Evolutionary conservation across 345 rosid species (phyloP).

Genomic region (Gossypium bickii): DNA sequence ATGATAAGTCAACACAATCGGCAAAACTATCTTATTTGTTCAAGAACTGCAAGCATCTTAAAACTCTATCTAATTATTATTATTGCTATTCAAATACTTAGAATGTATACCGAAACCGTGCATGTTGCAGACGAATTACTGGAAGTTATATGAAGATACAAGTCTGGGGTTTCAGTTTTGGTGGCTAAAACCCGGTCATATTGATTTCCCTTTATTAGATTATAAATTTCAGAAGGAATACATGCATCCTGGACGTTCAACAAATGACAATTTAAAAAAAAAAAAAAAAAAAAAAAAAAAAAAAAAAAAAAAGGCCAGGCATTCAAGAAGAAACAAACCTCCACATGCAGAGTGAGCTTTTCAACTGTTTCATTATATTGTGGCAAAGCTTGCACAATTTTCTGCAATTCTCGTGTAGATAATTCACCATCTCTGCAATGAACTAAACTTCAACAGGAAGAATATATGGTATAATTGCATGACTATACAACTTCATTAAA

Average conservation of each 20-base stretch:
- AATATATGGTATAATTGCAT: not conserved
- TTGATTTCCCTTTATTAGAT: no score
- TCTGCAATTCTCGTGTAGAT: slow-evolving; percentile 87
- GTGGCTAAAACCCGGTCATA: no score
- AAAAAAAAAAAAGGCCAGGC: not conserved
- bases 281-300: not conserved
- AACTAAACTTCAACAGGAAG: slow-evolving; percentile 18
- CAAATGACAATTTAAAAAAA: not conserved
- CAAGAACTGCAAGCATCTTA: slow-evolving; percentile 14
- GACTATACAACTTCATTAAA: not conserved
- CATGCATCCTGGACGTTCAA: not conserved
- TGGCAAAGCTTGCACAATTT: slow-evolving; percentile 93
- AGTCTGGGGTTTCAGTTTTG: not conserved
- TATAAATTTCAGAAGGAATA: not conserved
- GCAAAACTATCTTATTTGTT: not conserved
- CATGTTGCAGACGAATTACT: not conserved
- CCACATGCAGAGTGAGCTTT: slow-evolving; percentile 85
- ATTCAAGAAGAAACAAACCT: slow-evolving; percentile 49
- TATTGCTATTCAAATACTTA: slow-evolving; percentile 1
- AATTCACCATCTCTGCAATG: slow-evolving; percentile 71
- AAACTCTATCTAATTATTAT: slow-evolving; percentile 4
- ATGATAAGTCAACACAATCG: slow-evolving; percentile 14
- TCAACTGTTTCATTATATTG: slow-evolving; percentile 78
- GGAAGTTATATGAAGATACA: not conserved
- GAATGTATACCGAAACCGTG: not conserved